These are phyloP conservation scores for Ilyonectria sp. DNA, from an alignment of 2,329 filamentous ascomycete genomes.

Conservation along the genomic window DNA sequence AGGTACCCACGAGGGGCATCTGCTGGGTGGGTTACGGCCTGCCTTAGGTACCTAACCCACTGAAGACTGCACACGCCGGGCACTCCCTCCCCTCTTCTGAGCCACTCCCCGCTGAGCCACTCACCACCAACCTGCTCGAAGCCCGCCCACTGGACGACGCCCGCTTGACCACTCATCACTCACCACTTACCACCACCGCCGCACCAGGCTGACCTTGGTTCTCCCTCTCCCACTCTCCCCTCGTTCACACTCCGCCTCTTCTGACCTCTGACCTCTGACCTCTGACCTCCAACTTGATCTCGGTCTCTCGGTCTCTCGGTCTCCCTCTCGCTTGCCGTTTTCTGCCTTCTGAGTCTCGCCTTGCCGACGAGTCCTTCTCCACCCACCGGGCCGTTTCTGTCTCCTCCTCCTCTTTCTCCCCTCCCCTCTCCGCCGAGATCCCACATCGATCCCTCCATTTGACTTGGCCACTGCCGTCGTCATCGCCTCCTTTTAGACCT, in stretches of 20 bases:
- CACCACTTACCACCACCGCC: slow-evolving; percentile 30
- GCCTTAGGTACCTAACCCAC: background rate
- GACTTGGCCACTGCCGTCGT: slow-evolving; percentile 43
- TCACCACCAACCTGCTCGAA: slow-evolving; percentile 42
- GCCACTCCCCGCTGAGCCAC: slow-evolving; percentile 37
- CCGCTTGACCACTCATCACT: slow-evolving; percentile 31
- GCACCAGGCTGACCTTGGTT: slow-evolving; percentile 45
- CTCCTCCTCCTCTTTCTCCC: slow-evolving; percentile 36
- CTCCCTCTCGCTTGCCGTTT: slow-evolving; percentile 26
- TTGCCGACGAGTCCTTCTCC: slow-evolving; percentile 34
- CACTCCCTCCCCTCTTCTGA: slow-evolving; percentile 2
- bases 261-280: background rate
- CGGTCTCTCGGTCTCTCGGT: slow-evolving; percentile 15
- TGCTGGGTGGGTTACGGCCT: slow-evolving; percentile 1
- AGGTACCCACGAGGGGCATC: slow-evolving; percentile 29
- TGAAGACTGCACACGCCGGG: slow-evolving; percentile 3
- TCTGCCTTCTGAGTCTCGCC: slow-evolving; percentile 2
- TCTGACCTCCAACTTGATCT: background rate
- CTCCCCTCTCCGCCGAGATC: slow-evolving; percentile 37
- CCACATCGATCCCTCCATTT: slow-evolving; percentile 41
- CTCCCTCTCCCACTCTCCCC: slow-evolving; percentile 31
- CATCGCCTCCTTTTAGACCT: slow-evolving; percentile 38
- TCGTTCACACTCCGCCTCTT: slow-evolving; percentile 42
- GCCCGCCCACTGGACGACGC: slow-evolving; percentile 40
- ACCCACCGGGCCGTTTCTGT: slow-evolving; percentile 46